These are phyloP conservation scores for Plantago ovata DNA, from an alignment of 257 asterid genomes.

Conservation along the genomic window DNA sequence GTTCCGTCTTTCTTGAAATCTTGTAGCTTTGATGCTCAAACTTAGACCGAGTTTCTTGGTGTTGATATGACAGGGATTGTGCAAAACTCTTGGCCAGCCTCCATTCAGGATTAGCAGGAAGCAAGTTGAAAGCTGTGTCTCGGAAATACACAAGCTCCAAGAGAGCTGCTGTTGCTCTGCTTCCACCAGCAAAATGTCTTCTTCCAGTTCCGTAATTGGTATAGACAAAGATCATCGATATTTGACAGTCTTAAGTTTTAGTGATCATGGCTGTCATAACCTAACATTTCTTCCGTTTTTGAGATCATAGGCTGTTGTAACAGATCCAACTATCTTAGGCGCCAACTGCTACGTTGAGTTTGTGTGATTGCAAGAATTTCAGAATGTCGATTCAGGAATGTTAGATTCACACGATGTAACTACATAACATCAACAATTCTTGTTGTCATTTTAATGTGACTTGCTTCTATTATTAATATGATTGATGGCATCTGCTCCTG, in stretches of 20 bases:
- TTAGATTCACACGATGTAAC: background rate
- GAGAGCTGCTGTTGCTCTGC: constrained; percentile 60
- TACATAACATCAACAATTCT: background rate
- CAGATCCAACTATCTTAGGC: constrained; percentile 14
- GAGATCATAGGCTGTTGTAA: constrained; percentile 15
- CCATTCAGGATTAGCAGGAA: constrained; percentile 49
- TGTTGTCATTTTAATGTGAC: background rate
- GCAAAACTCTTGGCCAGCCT: constrained; percentile 50
- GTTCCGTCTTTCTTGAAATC: background rate
- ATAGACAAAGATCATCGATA: background rate
- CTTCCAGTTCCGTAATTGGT: constrained; percentile 5
- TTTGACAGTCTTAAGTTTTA: too few species aligned
- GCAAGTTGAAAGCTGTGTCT: constrained; percentile 55
- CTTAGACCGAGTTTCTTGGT: background rate
- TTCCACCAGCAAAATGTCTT: constrained; percentile 57
- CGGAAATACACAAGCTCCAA: constrained; percentile 58
- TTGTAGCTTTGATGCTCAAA: too few species aligned
- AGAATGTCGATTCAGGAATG: background rate
- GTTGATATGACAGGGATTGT: constrained; percentile 43
- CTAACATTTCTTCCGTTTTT: background rate
- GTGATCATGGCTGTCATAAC: too few species aligned
- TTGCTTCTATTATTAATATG: constrained; percentile 11
- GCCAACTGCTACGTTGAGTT: constrained; percentile 11
- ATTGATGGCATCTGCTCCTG: background rate
- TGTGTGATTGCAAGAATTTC: background rate